Evolutionary conservation across 2,329 filamentous ascomycete genomes (phyloP), one percentile per base, ranked within the genome.

Genomic region (Aphanocladium album): DNA sequence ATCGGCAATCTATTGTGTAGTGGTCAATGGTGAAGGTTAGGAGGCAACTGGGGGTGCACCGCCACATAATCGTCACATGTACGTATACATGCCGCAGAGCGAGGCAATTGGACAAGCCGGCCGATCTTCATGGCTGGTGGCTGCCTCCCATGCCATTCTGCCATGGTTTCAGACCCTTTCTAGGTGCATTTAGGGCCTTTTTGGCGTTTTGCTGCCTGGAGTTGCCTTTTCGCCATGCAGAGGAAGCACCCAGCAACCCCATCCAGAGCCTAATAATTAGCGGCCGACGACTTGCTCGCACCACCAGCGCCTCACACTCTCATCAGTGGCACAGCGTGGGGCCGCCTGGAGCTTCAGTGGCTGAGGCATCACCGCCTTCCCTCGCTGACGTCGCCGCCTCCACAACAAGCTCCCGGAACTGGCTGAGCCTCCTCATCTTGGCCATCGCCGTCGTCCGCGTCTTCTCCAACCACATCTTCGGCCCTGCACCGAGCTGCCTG

Each of bases 361-460:
- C 60, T 61, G 53, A 61, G 52, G 60, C 60, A 61, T 61, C 60
- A 61, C 60, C 60, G 60, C 60, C 60, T 61, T 61, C 60, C 60
- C 21, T 57, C 60, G 53, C 60, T 61, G 60, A 61, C 60, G 60
- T 61, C 60, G 60, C 37, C 60, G 47, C 53, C 60, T 61, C 60
- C 60, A 46, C 52, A 51, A 37, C 47, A 52, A 61, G 59, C 59
- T 61, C 46, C 57, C 45, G 25, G 45, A 27, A 55, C 59, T 55
- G 52, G 59, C 53, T 61, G 53, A 57, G 59, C 59, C 59, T 61
- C 59, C 59, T 56, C 59, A 51, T 39, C 37, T 57, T 52, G 37
- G 35, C 47, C 43, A 35, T 45, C 23, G 39, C 49, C 50, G 50
- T 49, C 33, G 19, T 14, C 49, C 27, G 39, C 57, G 35, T 25